Base-by-base conservation (phyloP, 805 yeast species). In the Komagataella pseudopastoris region DNA sequence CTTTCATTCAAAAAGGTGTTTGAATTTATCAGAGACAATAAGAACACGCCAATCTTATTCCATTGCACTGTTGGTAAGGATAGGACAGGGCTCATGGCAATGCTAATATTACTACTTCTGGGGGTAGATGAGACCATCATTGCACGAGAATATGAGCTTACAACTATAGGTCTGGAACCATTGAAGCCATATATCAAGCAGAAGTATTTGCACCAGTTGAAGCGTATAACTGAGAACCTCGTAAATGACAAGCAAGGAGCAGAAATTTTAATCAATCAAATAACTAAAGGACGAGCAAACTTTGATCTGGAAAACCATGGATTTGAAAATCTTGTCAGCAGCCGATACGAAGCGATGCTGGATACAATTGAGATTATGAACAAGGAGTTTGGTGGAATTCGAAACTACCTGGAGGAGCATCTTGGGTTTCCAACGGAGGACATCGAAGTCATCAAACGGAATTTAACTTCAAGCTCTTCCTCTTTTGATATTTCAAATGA, bases 21-120 rank as follows among this genome's bases (percentile, higher is more conserved):
- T 58, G 63, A 67, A 48, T 77, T 71, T 58, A 67, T 88, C 48
- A 69, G 81, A 48, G 87, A 83, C 52, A 62, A 70, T 45, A 74
- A 79, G 3, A 63, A 67, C n/a, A 68, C 66, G 18, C 75, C 77
- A 2, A 66, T 88, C 53, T 64, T 83, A 7, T 78, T 81, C 63
- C 91, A 86, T 61, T 88, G 95, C 65, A 78, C 90, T 3, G 91
- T 91, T 1, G 96, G 96, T 2, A 88, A 87, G 63, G 96, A 88
- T 62, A 74, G 95, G 47, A 87, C 96, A 0, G 96, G 95, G 0
- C 71, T 86, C 12, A 61, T 85, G 56, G 76, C 82, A 2, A 85
- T 88, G 80, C 63, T 88, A 54, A 68, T 87, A 4, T 69, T 87
- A 47, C 66, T 79, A 17, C 61, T 85, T 6, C 66, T 77, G 4